Base-by-base conservation (phyloP, 306 rosid species). In the Alnus rubra region DNA sequence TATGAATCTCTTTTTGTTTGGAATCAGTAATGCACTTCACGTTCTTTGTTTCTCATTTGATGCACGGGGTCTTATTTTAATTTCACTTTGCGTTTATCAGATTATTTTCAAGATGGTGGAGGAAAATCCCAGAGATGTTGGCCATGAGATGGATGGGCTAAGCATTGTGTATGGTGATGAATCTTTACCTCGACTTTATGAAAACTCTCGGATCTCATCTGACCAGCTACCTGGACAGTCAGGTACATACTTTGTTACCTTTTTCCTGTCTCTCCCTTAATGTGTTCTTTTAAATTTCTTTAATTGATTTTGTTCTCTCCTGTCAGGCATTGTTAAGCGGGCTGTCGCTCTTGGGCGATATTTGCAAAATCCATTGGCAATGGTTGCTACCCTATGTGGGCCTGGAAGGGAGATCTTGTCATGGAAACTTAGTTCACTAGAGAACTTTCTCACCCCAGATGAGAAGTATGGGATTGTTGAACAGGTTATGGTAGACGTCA, bases 81-180 rank as follows among this genome's bases (percentile, higher is more conserved):
- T 84, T 84, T 78, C 54, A 60, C 71, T 67, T 52, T 80, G 76
- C 62, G 60, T 82, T 64, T 76, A 71, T 83, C 85, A 95, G 99
- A 89, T 95, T 62, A 95, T 95, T 77, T 95, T 85, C 76, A 95
- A 95, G 88, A 95, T 95, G 99, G 98, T 95, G 64, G 99, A 95
- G 88, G 99, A 93, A 86, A 95, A 95, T 76, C 99, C 99, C 52
- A 90, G 99, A 81, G 99, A 93, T 81, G 96, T 95, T 74, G 99
- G 99, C 63, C 98, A 90, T 84, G 99, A 93, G 82, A 95, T 95
- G 98, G 99, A 95, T 80, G 98, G 96, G 70, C 85, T 95, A 78
- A 90, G 94, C 86, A 89, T 95, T 85, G 99, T 95, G 56, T 95
- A 95, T 82, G 99, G 98, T 28, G 99, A 95, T 52, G 99, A 95